Percentiles rank a stretch among this genome's conserved stretches.
These are phyloP conservation scores for Euryodendron excelsum DNA, from an alignment of 148 eudicot genomes.

Conservation along the genomic window DNA sequence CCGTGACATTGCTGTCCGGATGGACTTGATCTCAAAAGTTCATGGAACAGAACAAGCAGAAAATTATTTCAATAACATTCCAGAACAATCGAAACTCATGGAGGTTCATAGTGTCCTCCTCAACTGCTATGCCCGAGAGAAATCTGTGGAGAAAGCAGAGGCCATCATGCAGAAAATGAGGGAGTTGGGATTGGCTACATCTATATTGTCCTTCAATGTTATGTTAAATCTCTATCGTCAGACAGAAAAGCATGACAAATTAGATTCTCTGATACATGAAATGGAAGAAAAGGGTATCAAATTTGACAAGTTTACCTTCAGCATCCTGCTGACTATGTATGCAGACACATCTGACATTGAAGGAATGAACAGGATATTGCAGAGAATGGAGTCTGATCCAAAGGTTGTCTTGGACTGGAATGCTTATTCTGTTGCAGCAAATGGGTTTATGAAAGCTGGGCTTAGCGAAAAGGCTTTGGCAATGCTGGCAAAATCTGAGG, in stretches of 20 bases:
- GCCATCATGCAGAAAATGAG: constrained; percentile 36
- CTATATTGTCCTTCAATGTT: constrained; percentile 21
- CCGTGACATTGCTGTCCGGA: constrained; percentile 35
- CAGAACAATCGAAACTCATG: constrained; percentile 17
- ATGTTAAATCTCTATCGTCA: constrained; percentile 35
- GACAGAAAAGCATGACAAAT: constrained; percentile 24
- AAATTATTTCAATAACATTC: constrained; percentile 28
- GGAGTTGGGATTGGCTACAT: constrained; percentile 19
- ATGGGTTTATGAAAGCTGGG: constrained; percentile 31
- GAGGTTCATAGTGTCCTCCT: constrained; percentile 39
- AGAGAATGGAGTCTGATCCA: constrained; percentile 32
- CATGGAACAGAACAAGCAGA: constrained; percentile 41
- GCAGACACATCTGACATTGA: constrained; percentile 25
- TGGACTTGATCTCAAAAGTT: constrained; percentile 42
- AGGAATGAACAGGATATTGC: constrained; percentile 27
- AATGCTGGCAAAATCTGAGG: constrained; percentile 36
- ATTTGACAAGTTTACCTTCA: constrained; percentile 26
- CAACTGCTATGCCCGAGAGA: constrained; percentile 31
- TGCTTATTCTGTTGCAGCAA: constrained; percentile 36
- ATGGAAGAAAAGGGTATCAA: constrained; percentile 30
- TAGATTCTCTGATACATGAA: constrained; percentile 27
- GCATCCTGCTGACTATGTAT: constrained; percentile 26
- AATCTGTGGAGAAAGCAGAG: constrained; percentile 46
- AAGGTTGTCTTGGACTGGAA: constrained; percentile 27
- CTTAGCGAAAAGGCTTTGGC: constrained; percentile 29